Evolutionary conservation across 495 filamentous ascomycete genomes (phyloP).

Genomic region (Podospora australis): DNA sequence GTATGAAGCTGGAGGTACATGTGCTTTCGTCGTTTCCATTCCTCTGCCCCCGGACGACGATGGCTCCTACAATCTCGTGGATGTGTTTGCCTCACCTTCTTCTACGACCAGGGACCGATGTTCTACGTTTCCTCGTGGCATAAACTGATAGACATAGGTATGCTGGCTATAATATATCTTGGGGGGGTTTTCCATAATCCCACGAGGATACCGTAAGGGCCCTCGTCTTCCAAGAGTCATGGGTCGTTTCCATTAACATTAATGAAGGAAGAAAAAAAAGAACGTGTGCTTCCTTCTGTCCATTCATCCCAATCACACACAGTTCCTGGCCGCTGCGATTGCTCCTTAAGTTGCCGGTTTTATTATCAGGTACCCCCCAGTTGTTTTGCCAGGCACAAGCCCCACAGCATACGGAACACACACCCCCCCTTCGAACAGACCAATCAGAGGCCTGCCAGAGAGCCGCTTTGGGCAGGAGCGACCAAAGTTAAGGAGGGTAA

Average conservation of each 20-base stretch:
- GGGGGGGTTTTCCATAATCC: no score
- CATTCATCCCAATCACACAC: no score
- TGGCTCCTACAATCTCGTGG: no score
- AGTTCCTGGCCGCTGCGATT: no score
- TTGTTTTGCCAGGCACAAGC: conserved; percentile 12
- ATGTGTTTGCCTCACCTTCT: no score
- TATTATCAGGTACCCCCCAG: conserved; percentile 3
- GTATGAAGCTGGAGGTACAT: background rate
- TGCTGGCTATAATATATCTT: background rate
- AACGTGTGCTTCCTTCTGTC: no score
- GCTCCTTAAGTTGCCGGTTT: no score
- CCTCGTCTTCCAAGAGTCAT: background rate
- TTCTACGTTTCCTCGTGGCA: background rate
- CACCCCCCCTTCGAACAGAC: conserved; percentile 8
- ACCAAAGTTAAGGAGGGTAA: conserved; percentile 4
- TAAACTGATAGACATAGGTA: background rate
- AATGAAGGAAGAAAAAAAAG: no score
- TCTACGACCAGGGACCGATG: no score
- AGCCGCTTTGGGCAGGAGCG: conserved; percentile 23
- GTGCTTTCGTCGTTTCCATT: background rate
- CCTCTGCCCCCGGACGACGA: no score
- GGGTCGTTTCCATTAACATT: background rate
- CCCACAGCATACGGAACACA: conserved; percentile 7
- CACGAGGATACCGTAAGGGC: no score
- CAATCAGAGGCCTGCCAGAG: conserved; percentile 16